Evolutionary conservation across 441 rosid species (phyloP).

Genomic region (Viola pubescens): DNA sequence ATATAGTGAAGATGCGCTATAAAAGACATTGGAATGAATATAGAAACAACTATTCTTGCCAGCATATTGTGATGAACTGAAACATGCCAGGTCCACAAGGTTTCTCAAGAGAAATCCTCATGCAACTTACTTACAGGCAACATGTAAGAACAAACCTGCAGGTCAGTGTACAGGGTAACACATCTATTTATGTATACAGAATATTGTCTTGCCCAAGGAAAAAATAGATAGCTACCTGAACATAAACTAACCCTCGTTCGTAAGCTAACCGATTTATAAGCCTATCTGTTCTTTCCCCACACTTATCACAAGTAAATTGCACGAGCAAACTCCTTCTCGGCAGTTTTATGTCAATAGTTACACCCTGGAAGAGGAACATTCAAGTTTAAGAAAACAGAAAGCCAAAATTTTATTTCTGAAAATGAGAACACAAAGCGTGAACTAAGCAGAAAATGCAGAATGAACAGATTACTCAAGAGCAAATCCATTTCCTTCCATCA

Average conservation of each 20-base stretch:
- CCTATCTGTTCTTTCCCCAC: constrained; percentile 78
- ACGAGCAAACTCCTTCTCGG: constrained; percentile 80
- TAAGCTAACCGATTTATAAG: constrained; percentile 71
- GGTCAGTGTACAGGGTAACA: neutral
- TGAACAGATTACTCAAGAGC: neutral
- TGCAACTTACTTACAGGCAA: neutral
- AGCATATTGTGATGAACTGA: neutral
- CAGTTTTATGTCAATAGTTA: constrained; percentile 47
- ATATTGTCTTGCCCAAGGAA: neutral
- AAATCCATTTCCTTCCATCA: neutral
- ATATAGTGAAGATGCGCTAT: neutral
- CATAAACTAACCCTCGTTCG: constrained; percentile 75
- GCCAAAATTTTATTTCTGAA: neutral
- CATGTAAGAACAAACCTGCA: too few relatives aligned
- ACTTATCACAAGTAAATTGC: constrained; percentile 64
- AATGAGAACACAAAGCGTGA: too few relatives aligned
- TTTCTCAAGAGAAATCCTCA: neutral
- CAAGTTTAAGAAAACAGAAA: neutral
- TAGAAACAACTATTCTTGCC: constrained; percentile 1
- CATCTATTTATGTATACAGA: too few relatives aligned
- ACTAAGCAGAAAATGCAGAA: too few relatives aligned
- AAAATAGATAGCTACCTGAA: constrained; percentile 42
- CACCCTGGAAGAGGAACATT: constrained; percentile 27
- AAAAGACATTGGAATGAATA: constrained; percentile 8
- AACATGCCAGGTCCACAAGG: neutral